Conservation (phyloP, 257 asterid species). For the Linderniella brevidens region DNA sequence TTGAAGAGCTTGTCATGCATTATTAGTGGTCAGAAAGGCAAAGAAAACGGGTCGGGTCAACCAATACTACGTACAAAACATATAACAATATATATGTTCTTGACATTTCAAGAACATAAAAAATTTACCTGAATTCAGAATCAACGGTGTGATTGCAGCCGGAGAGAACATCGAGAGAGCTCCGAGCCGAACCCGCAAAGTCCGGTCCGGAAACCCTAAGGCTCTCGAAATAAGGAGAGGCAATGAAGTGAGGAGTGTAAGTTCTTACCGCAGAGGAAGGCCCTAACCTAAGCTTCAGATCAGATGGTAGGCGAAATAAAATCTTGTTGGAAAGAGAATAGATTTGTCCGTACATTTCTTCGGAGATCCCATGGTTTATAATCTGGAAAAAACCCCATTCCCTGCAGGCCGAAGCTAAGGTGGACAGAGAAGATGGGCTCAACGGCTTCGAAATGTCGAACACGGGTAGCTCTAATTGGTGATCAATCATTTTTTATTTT, state of each 20-base stretch:
- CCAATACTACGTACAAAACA: background rate
- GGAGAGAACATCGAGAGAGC: conserved; percentile 21
- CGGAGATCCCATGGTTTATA: conserved; percentile 53
- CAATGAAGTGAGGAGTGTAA: conserved; percentile 64
- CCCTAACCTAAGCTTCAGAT: conserved; percentile 36
- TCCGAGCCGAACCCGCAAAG: conserved; percentile 29
- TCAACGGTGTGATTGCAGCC: conserved; percentile 7
- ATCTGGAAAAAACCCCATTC: conserved; percentile 68
- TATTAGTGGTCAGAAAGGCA: too few relatives aligned
- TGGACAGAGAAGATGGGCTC: conserved; percentile 18
- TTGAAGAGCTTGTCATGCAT: background rate
- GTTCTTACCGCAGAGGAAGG: conserved; percentile 34
- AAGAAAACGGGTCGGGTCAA: too few relatives aligned
- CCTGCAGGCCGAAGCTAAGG: conserved; percentile 42
- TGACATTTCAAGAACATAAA: background rate
- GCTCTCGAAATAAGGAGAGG: conserved; percentile 64
- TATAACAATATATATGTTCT: too few relatives aligned
- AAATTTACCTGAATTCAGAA: conserved; percentile 40
- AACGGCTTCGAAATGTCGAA: conserved; percentile 41
- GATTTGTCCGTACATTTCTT: conserved; percentile 32
- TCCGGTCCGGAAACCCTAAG: conserved; percentile 50
- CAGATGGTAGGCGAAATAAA: conserved; percentile 35
- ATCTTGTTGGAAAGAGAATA: conserved; percentile 24
- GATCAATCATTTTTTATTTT: conserved; percentile 25
- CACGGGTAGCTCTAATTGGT: conserved; percentile 38